Conservation (phyloP, 2,329 filamentous ascomycete genomes). For the Claviceps sp. region DNA sequence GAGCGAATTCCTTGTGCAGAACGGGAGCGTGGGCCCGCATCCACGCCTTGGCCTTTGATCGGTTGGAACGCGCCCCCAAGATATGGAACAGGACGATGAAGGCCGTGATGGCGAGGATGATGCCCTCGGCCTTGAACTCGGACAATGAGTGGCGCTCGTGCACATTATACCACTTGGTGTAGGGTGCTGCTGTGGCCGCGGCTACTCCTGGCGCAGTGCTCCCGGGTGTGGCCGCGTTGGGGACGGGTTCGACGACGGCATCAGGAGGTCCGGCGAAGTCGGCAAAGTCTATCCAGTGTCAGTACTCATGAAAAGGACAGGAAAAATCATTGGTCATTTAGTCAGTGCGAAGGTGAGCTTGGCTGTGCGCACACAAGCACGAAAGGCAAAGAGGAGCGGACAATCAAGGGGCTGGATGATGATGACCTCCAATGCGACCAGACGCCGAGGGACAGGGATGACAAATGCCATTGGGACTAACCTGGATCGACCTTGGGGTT, state of each 20-base stretch:
- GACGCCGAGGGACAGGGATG: neutral
- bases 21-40: conserved; percentile 57
- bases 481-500: conserved; percentile 46
- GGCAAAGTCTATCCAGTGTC: conserved; percentile 58
- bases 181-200: conserved; percentile 44
- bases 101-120: conserved; percentile 63
- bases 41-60: conserved; percentile 69
- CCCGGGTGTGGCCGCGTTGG: conserved; percentile 32
- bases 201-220: conserved; percentile 33
- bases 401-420: neutral
- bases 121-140: conserved; percentile 80
- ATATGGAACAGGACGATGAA: conserved; percentile 68
- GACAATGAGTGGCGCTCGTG: conserved; percentile 75
- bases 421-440: neutral
- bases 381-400: neutral
- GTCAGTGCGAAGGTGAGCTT: neutral
- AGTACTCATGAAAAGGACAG: neutral
- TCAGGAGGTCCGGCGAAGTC: conserved; percentile 76
- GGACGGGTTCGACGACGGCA: conserved; percentile 39
- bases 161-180: conserved; percentile 92
- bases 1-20: conserved; percentile 70
- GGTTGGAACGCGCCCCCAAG: conserved; percentile 69
- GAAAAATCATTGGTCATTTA: no score
- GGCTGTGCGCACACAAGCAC: neutral
- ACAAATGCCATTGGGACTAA: conserved; percentile 26